Evolutionary conservation across 805 yeast genomes (phyloP), one percentile per base, ranked within the genome.

Genomic region (Cyberlindnera japonica): DNA sequence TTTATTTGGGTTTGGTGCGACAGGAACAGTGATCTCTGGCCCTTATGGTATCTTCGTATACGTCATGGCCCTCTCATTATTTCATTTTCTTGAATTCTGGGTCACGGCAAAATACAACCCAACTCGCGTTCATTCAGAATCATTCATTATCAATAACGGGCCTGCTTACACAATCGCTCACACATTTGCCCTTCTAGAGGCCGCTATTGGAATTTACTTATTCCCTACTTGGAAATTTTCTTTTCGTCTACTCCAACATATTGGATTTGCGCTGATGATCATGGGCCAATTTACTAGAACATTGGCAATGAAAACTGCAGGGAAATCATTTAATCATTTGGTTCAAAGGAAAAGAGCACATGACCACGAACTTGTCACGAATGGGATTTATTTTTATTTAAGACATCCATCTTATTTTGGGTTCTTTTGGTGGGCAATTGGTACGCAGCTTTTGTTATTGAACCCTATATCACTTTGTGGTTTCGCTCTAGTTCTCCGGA

Each of bases 391-490:
- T 60, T 43, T 68, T 2, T 48, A 62, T 19, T 63, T 76, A 13
- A 71, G 99, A 45, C 99, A 93, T 59, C 99, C 99, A 6, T 81
- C 95, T 35, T 93, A 93, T 62, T 73, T 79, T 29, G 99, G 97
- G 0, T 93, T 84, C 59, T 90, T 79, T 56, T 79, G 88, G 77
- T 93, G 98, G 97, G 91, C 95, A 12, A 49, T 90, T 4, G 97
- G 97, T 0, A 71, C 88, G 1, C 95, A 91, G 58, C 18, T 93
- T 33, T 48, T 82, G 44, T 61, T 91, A 42, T 62, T 77, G 33
- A 93, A 89, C 62, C 79, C 84, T 6, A 33, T 87, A 0, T 70
- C 88, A 1, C 53, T 75, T 2, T 35, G 68, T 1, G 65, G 71
- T 0, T 93, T 89, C 45, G 53, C 69, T 0, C 48, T 62, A n/a